A percentile compares a stretch with the other conserved stretches of the same genome.
These are phyloP conservation scores for Thamnidium elegans DNA, from an alignment of 192 early-diverging fungal species.

Conservation along the genomic window DNA sequence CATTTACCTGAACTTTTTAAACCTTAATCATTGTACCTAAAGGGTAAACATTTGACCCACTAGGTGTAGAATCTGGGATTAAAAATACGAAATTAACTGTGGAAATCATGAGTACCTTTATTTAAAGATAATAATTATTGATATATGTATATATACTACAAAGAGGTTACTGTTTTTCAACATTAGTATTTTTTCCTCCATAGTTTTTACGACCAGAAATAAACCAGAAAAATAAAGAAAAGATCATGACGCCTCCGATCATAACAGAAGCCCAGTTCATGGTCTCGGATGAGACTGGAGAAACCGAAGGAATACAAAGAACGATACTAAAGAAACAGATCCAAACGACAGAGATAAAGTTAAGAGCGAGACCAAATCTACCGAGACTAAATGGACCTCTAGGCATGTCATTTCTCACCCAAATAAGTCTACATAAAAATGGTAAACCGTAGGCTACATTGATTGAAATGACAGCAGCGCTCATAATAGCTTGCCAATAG, in stretches of 20 bases:
- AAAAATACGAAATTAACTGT: no score
- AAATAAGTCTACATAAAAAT: conserved; percentile 41
- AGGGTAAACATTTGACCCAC: no score
- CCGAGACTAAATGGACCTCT: conserved; percentile 43
- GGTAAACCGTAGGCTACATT: conserved; percentile 49
- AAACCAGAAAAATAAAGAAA: conserved; percentile 44
- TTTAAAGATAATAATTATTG: no score
- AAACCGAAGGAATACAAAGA: conserved; percentile 34
- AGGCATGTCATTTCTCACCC: conserved; percentile 32
- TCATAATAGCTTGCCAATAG: conserved; percentile 45
- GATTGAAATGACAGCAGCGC: conserved; percentile 43
- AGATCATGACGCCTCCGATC: conserved; percentile 32
- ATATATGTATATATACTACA: no score
- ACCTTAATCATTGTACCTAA: no score
- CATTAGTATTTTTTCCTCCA: conserved; percentile 18
- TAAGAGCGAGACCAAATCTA: conserved; percentile 32
- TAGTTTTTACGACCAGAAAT: conserved; percentile 41
- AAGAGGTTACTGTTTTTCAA: no score
- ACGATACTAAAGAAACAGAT: conserved; percentile 42
- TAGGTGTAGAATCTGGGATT: no score
- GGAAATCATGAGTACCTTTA: no score
- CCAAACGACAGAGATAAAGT: conserved; percentile 41
- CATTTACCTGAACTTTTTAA: no score
- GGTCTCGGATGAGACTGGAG: conserved; percentile 32
- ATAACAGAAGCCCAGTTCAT: conserved; percentile 49